Base-by-base conservation (phyloP, 148 eudicot species). In the Pharnaceum exiguum region DNA sequence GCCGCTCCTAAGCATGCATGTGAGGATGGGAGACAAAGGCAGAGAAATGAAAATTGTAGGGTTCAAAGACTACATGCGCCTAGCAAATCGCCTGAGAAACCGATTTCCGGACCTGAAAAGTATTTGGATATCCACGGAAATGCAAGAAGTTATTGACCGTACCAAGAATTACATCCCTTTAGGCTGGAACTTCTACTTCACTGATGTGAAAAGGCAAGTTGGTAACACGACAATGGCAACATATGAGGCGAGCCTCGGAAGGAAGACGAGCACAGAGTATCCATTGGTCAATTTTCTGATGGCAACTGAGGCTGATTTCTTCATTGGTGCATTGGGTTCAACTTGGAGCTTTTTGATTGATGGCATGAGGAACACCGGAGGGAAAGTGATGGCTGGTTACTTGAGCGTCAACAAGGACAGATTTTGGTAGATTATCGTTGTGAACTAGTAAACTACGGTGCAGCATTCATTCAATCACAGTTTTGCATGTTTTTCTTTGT, bases 11-110 rank as follows among this genome's bases (percentile, higher is more conserved):
- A 94, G 99, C 82, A 72, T 94, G 68, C 99, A 94, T 39, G 99
- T 94, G 3, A 63, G 99, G 25, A 94, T 89, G 96, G 99, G 99
- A 36, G 99, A 94, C 68, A 94, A 94, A 62, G 96, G 91, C 3
- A 77, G 85, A 40, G 95, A 94, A 71, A 94, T 94, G 99, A 80
- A 79, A 64, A 77, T 94, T 2, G 91, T 89, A 5, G 78, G 80
- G 61, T 94, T 94, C 43, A 69, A 78, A 12, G 85, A 87, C 12
- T 94, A 89, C 77, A 89, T 89, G 91, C 58, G 25, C 36, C 84
- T 89, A 10, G 99, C 95, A 0, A 36, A 73, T 4, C 82, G 82
- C 50, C 65, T 84, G 13, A 62, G 95, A 21, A 75, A 36, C 18
- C 82, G 44, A 16, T 94, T 94, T 54, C 96, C 96, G 1, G 63